These are phyloP conservation scores for Herpetospermum pedunculosum DNA, from an alignment of 306 rosid genomes.

Conservation along the genomic window DNA sequence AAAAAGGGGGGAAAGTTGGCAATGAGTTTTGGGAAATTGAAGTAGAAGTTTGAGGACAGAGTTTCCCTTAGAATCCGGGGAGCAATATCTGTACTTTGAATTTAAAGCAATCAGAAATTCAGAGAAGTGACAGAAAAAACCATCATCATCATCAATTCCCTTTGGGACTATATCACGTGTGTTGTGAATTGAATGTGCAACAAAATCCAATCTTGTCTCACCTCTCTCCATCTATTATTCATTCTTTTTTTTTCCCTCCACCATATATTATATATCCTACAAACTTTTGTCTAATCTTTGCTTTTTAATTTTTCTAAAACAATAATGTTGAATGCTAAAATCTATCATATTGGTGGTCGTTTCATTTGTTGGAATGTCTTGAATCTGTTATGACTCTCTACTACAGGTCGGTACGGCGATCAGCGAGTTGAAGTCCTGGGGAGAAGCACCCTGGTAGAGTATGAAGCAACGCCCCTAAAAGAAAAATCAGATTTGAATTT, in stretches of 20 bases:
- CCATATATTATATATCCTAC: too few relatives aligned
- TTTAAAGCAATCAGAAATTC: not conserved
- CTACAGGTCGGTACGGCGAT: too few relatives aligned
- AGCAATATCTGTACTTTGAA: not conserved
- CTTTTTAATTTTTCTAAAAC: too few relatives aligned
- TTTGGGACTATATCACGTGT: not conserved
- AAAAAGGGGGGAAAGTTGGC: not conserved
- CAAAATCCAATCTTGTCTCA: not conserved
- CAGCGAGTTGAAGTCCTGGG: too few relatives aligned
- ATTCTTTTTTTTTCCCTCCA: not conserved
- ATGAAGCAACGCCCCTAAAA: too few relatives aligned
- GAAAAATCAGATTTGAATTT: too few relatives aligned
- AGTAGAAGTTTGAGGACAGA: not conserved
- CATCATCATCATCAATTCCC: constrained; percentile 1
- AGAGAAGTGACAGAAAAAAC: not conserved
- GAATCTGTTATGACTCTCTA: too few relatives aligned
- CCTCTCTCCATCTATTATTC: not conserved
- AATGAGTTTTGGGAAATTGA: not conserved
- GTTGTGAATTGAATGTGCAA: not conserved
- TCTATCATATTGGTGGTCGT: too few relatives aligned
- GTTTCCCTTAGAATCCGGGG: constrained; percentile 5
- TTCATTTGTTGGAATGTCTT: too few relatives aligned
- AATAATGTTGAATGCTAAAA: too few relatives aligned
- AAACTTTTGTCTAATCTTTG: too few relatives aligned
- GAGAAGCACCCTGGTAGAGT: too few relatives aligned